Evolutionary conservation across 1,284 basidiomycete species (phyloP).

Genomic region (Rhodofomes roseus): DNA sequence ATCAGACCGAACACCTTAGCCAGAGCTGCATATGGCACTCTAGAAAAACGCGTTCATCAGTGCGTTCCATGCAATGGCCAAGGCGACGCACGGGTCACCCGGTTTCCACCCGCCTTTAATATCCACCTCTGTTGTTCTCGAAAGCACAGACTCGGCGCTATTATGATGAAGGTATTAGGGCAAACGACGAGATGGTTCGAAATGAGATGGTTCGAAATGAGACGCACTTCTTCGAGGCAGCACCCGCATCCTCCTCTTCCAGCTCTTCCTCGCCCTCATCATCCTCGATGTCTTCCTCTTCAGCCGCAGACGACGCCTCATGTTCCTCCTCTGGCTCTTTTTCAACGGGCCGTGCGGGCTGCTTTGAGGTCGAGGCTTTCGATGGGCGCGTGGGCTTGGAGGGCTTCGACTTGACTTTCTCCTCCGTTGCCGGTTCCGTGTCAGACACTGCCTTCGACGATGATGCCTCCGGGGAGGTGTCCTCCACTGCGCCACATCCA

Average conservation of each 20-base stretch:
- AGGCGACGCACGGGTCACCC: conserved; percentile 72
- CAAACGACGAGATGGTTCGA: not conserved
- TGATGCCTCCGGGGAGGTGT: too few species aligned
- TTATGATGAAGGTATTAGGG: not conserved
- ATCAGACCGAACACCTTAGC: conserved; percentile 88
- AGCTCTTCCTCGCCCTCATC: conserved; percentile 47
- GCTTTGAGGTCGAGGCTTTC: not conserved
- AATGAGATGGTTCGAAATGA: not conserved
- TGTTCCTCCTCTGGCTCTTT: conserved; percentile 15
- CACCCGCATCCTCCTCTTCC: conserved; percentile 47
- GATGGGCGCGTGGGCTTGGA: conserved; percentile 4
- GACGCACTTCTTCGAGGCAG: conserved; percentile 61
- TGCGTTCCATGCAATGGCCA: not conserved
- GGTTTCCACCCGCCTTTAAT: conserved; percentile 84
- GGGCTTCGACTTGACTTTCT: not conserved
- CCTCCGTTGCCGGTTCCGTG: not conserved
- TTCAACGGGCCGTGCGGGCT: not conserved
- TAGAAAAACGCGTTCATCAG: conserved; percentile 29
- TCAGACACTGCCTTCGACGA: conserved; percentile 7
- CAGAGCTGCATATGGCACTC: conserved; percentile 92
- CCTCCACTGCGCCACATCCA: too few species aligned
- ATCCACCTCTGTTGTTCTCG: conserved; percentile 68
- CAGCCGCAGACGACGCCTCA: conserved; percentile 13
- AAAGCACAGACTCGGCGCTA: conserved; percentile 74
- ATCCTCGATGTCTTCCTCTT: conserved; percentile 20